These are phyloP conservation scores for Canariomyces notabilis DNA, from an alignment of 2,329 filamentous ascomycete genomes.

Conservation along the genomic window DNA sequence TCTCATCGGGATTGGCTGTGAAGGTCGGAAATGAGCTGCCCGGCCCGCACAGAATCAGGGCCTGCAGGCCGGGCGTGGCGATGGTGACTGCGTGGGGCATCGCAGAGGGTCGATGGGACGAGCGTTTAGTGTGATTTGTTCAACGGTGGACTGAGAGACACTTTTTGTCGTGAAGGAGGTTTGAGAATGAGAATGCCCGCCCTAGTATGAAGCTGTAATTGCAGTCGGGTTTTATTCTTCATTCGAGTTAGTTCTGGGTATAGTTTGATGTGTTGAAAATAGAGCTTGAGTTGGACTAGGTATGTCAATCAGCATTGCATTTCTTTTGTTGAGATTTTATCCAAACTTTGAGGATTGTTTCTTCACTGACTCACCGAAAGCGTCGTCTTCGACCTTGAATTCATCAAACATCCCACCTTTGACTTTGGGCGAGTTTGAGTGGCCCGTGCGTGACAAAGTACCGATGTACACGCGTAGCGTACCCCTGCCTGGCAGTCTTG, in stretches of 20 bases:
- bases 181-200: no score
- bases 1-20: constrained; percentile 72
- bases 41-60: constrained; percentile 76
- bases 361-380: constrained; percentile 7
- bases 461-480: constrained; percentile 1
- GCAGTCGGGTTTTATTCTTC: no score
- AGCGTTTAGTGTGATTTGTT: no score
- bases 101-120: constrained; percentile 15
- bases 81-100: constrained; percentile 75
- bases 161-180: no score
- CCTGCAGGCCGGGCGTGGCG: constrained; percentile 73
- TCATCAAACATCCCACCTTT: constrained; percentile 14
- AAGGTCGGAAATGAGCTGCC: constrained; percentile 79
- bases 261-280: not conserved
- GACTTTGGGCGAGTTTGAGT: no score
- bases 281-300: no score
- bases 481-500: constrained; percentile 9
- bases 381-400: not conserved
- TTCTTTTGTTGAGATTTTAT: constrained; percentile 5
- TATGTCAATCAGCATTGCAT: no score
- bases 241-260: no score
- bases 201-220: no score
- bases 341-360: constrained; percentile 2
- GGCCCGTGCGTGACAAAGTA: constrained; percentile 13
- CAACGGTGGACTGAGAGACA: no score